phyloP scores from a whole-genome alignment of 164 flowering plant genomes.

The Chloranthus sessilifolius region DNA sequence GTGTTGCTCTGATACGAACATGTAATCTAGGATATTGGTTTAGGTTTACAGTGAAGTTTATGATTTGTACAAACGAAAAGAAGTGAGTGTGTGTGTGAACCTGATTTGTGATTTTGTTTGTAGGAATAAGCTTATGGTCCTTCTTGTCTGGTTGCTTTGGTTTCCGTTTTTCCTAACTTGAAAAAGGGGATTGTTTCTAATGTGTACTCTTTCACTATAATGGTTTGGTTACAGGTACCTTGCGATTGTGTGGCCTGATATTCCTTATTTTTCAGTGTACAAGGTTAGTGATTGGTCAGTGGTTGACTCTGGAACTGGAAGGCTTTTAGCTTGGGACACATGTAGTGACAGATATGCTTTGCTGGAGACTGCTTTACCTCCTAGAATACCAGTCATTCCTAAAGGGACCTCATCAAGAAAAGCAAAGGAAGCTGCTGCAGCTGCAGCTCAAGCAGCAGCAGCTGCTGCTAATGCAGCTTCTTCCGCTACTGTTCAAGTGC shows the following conservation, averaged over 20 bases:
- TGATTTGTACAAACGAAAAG: too few species aligned
- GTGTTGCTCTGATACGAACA: too few species aligned
- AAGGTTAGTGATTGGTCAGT: conserved; percentile 96
- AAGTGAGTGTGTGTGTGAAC: too few species aligned
- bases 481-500: conserved; percentile 86
- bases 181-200: conserved; percentile 6
- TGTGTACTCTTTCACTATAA: conserved; percentile 4
- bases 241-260: conserved; percentile 96
- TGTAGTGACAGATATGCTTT: conserved; percentile 94
- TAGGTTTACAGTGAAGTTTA: too few species aligned
- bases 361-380: conserved; percentile 75
- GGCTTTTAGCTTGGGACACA: conserved; percentile 97
- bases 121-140: too few species aligned
- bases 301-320: conserved; percentile 95
- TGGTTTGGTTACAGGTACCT: conserved; percentile 63
- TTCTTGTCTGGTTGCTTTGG: too few species aligned
- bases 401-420: conserved; percentile 91
- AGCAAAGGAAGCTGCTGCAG: conserved; percentile 98
- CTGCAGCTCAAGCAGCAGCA: conserved; percentile 90
- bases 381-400: conserved; percentile 74
- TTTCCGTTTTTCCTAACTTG: too few species aligned
- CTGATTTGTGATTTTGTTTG: too few species aligned
- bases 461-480: conserved; percentile 95
- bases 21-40: too few species aligned
- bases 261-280: conserved; percentile 87